phyloP scores from a whole-genome alignment of 2,329 filamentous ascomycete genomes.

The Macroventuria anomochaeta region DNA sequence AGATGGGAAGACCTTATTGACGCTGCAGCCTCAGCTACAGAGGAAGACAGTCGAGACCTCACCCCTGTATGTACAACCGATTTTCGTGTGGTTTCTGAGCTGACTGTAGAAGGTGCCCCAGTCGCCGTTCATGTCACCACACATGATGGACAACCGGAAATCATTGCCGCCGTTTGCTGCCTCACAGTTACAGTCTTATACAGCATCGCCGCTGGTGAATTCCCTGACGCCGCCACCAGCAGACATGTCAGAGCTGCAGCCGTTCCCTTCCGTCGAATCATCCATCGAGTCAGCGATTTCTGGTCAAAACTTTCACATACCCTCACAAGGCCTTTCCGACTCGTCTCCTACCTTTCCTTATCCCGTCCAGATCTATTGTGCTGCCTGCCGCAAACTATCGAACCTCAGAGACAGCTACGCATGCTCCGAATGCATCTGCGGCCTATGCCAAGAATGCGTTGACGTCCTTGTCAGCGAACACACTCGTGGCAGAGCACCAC shows the following conservation, averaged over 20 bases:
- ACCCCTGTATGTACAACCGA: slow-evolving; percentile 72
- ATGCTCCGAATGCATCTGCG: slow-evolving; percentile 95
- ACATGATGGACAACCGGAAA: slow-evolving; percentile 58
- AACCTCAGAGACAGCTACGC: slow-evolving; percentile 84
- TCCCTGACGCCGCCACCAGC: slow-evolving; percentile 79
- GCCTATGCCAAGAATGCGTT: slow-evolving; percentile 87
- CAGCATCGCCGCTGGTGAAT: slow-evolving; percentile 89
- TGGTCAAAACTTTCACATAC: slow-evolving; percentile 68
- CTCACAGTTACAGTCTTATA: slow-evolving; percentile 69
- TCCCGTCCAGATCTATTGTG: slow-evolving; percentile 86
- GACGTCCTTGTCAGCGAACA: slow-evolving; percentile 79
- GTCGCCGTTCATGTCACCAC: slow-evolving; percentile 60
- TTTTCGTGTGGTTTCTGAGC: slow-evolving; percentile 15
- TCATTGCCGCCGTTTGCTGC: slow-evolving; percentile 66
- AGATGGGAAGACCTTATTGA: slow-evolving; percentile 97
- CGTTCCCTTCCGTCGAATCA: slow-evolving; percentile 90
- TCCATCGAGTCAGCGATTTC: slow-evolving; percentile 74
- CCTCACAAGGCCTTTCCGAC: slow-evolving; percentile 59
- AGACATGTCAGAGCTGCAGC: slow-evolving; percentile 61
- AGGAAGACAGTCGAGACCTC: slow-evolving; percentile 86
- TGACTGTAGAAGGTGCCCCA: slow-evolving; percentile 51
- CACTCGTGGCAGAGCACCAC: slow-evolving; percentile 68
- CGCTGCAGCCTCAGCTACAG: slow-evolving; percentile 88
- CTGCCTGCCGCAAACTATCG: slow-evolving; percentile 80
- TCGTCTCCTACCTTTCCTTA: slow-evolving; percentile 63